A percentile compares a stretch with the other conserved stretches of the same genome.
Evolutionary conservation across 2,329 filamentous ascomycete genomes (phyloP).

Genomic region (Botrytis cinerea): DNA sequence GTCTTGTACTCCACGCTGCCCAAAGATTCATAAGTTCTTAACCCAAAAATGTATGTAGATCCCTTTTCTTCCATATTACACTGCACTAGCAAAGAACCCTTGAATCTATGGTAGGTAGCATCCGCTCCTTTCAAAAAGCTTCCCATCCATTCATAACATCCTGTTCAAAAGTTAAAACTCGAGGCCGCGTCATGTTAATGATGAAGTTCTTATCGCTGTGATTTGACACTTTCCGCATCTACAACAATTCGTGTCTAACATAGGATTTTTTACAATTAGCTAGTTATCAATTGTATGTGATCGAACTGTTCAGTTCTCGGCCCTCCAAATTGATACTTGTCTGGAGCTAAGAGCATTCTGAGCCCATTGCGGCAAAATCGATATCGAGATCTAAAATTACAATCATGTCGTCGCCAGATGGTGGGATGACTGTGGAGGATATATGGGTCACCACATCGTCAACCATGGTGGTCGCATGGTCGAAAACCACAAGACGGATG

Average conservation of each 20-base stretch:
- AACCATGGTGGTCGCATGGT: conserved; percentile 33
- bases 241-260: neutral
- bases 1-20: neutral
- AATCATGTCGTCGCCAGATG: conserved; percentile 31
- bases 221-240: neutral
- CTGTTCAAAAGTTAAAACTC: neutral
- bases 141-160: neutral
- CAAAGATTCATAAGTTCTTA: neutral
- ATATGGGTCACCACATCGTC: conserved; percentile 36
- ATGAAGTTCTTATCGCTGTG: conserved; percentile 1
- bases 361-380: conserved; percentile 12
- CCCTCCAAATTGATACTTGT: neutral
- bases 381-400: neutral
- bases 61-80: neutral
- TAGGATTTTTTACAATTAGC: no score
- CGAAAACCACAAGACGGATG: conserved; percentile 39
- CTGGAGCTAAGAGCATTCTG: neutral
- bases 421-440: conserved; percentile 40
- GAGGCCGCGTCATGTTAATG: conserved; percentile 10
- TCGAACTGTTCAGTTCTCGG: neutral
- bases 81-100: neutral
- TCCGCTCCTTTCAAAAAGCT: neutral
- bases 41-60: neutral
- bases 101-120: neutral
- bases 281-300: neutral